phyloP scores from a whole-genome alignment of 2,329 filamentous ascomycete genomes.

The Sclerotinia spermophila region DNA sequence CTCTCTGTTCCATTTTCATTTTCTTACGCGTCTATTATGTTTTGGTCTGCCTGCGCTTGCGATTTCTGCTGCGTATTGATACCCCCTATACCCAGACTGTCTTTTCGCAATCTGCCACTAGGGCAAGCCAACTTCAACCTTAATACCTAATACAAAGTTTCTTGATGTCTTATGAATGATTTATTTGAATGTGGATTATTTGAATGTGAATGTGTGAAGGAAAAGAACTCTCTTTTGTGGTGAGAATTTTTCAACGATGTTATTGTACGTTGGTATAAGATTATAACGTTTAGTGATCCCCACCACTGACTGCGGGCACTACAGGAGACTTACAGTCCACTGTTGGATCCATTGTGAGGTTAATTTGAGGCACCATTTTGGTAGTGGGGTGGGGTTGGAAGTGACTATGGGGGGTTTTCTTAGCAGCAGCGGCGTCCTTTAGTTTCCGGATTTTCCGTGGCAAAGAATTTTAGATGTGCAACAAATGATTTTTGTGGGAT shows the following conservation, averaged over 20 bases:
- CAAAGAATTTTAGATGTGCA: too few species aligned
- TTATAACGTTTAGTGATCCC: background rate
- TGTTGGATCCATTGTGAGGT: background rate
- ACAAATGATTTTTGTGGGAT: too few species aligned
- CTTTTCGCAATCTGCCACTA: slow-evolving; percentile 40
- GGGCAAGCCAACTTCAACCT: slow-evolving; percentile 34
- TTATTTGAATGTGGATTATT: background rate
- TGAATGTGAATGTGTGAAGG: background rate
- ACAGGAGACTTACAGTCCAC: background rate
- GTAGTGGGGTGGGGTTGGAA: background rate
- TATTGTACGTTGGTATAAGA: background rate
- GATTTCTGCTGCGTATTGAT: slow-evolving; percentile 39
- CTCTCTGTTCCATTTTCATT: slow-evolving; percentile 26
- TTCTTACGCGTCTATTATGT: slow-evolving; percentile 28
- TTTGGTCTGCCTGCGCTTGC: slow-evolving; percentile 29
- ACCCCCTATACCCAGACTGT: slow-evolving; percentile 41
- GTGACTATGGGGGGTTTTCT: background rate
- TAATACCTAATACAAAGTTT: slow-evolving; percentile 40
- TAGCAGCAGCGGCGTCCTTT: background rate
- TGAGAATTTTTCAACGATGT: background rate
- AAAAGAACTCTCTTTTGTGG: background rate
- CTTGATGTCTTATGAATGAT: slow-evolving; percentile 22
- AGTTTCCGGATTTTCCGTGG: background rate
- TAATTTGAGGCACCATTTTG: background rate
- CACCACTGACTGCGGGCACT: background rate